Base-by-base conservation (phyloP, 768 basidiomycete species). In the Gloeophyllum trabeum region DNA sequence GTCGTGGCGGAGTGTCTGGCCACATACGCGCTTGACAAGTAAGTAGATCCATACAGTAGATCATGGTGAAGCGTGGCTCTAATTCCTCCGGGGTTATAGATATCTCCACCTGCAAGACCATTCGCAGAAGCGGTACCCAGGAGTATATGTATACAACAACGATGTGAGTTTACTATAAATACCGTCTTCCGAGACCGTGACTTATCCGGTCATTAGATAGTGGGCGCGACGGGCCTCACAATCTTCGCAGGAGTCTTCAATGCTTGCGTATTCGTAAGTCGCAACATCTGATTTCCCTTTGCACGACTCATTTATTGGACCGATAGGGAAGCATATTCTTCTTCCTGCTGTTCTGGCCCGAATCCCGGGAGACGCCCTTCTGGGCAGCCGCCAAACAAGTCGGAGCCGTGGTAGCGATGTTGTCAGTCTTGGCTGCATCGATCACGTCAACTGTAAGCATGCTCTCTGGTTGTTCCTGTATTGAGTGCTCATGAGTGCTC, bases 251-350 rank as follows among this genome's bases (percentile, higher is more conserved):
- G 41, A 1, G 41, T 42, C 23, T 34, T 24, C 7, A 36, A 22
- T 18, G 41, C 41, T 16, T 28, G 16, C 24, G 41, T 42, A 6
- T n/a, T n/a, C n/a, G n/a, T n/a, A n/a, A n/a, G n/a, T n/a, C n/a
- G n/a, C n/a, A n/a, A n/a, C n/a, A n/a, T n/a, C n/a, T n/a, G n/a
- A n/a, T n/a, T n/a, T n/a, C n/a, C n/a, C n/a, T n/a, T n/a, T n/a
- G n/a, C n/a, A n/a, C n/a, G n/a, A n/a, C n/a, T n/a, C n/a, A n/a
- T n/a, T n/a, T n/a, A n/a, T n/a, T n/a, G n/a, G n/a, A n/a, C n/a
- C n/a, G n/a, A n/a, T 19, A 42, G 41, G 41, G 41, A 10, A 30
- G 23, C 41, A 30, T 42, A 19, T 42, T 42, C 41, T 42, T 42
- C 41, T 42, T 42, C 24, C 22, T 42, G 14, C 41, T 42, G 3